Base-by-base conservation (phyloP, 352 stramenopile species). In the Phytopythium sindhum region DNA sequence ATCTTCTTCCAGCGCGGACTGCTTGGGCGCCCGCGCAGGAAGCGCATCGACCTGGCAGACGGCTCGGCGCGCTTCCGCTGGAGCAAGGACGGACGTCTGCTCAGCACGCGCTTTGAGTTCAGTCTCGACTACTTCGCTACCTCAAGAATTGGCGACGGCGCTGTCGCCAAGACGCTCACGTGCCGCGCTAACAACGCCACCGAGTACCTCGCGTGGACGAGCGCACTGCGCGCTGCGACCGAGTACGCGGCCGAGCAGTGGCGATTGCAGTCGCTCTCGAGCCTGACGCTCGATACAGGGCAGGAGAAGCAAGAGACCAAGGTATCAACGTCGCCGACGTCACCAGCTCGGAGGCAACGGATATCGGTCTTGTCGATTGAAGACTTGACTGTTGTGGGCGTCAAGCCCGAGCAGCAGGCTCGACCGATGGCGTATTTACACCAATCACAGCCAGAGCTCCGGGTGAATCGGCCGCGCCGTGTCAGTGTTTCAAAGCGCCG, bases 21-120 rank as follows among this genome's bases (percentile, higher is more conserved):
- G 21, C 62, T 77, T 61, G 70, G 70, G 15, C 61, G 68, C 17
- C 52, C 63, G 55, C 64, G 67, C n/a, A 64, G 67, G 64, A 53
- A 72, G 58, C 53, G 60, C 61, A 72, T 77, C 29, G 61, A 77
- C 19, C 37, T 77, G 19, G 48, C 69, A 28, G 52, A 65, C 50
- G 58, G 68, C 24, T 65, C 64, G 1, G 64, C 68, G 21, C 48
- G 67, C 42, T 64, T 74, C 15, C 47, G 52, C 47, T 72, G 67
- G 64, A 65, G 67, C 2, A 63, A 74, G 33, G 64, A 68, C 45
- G 67, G 65, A 15, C 50, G 29, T 8, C 39, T 69, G 41, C 59
- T 74, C 19, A 74, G 64, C 60, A 70, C 67, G 24, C 57, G 67
- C 55, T 74, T 77, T 59, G 70, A 77, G 35, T 77, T 77, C 63